Evolutionary conservation across 495 filamentous ascomycete genomes (phyloP).

Genomic region (Trichoderma gamsii): DNA sequence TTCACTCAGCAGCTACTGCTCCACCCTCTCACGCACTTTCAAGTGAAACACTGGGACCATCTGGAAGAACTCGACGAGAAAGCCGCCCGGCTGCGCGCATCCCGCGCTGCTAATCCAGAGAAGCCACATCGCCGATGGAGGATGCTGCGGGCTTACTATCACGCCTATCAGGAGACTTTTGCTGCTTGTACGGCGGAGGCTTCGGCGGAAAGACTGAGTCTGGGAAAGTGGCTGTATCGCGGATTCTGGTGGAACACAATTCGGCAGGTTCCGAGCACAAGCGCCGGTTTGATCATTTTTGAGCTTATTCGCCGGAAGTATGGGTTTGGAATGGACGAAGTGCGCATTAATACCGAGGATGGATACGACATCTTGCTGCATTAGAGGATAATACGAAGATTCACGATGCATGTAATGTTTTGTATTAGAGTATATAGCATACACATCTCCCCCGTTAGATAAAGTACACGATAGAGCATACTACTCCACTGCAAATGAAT

Average conservation of each 20-base stretch:
- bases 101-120: slow-evolving; percentile 25
- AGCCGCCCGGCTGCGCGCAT: slow-evolving; percentile 42
- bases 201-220: slow-evolving; percentile 50
- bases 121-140: slow-evolving; percentile 29
- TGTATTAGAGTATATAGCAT: background rate
- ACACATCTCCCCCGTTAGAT: background rate
- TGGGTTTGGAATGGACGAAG: slow-evolving; percentile 59
- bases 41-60: slow-evolving; percentile 70
- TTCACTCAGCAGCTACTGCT: slow-evolving; percentile 72
- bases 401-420: background rate
- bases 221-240: slow-evolving; percentile 67
- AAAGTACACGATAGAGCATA: background rate
- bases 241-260: slow-evolving; percentile 71
- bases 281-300: slow-evolving; percentile 83
- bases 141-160: slow-evolving; percentile 63
- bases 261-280: slow-evolving; percentile 80
- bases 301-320: slow-evolving; percentile 80
- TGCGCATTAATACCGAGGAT: slow-evolving; percentile 44
- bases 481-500: background rate
- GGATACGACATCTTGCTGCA: slow-evolving; percentile 68
- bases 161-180: slow-evolving; percentile 71
- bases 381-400: slow-evolving; percentile 21
- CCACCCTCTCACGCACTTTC: slow-evolving; percentile 68
- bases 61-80: slow-evolving; percentile 66
- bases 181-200: slow-evolving; percentile 62